These are phyloP conservation scores for Rhizopogon vesiculosus DNA, from an alignment of 768 basidiomycete genomes.

Conservation along the genomic window DNA sequence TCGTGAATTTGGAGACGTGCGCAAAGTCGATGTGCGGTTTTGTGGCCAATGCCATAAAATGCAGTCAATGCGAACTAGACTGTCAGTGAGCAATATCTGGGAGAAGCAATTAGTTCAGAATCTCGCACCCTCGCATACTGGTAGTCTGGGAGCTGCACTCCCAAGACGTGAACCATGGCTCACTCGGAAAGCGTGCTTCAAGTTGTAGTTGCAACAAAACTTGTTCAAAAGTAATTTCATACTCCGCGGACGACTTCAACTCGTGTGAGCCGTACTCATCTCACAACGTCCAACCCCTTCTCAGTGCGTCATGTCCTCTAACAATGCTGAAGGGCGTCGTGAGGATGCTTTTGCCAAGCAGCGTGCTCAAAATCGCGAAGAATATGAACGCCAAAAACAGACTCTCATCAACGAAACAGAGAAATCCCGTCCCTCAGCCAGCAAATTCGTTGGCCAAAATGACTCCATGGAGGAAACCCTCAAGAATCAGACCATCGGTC, in stretches of 20 bases:
- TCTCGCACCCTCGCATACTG: constrained; percentile 67
- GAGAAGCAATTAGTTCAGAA: not conserved
- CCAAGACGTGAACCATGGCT: constrained; percentile 82
- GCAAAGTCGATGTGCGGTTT: constrained; percentile 76
- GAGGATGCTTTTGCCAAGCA: constrained; percentile 85
- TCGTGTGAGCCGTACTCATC: too few species aligned
- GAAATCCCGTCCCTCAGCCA: constrained; percentile 81
- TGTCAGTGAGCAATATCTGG: not conserved
- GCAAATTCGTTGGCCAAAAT: constrained; percentile 90
- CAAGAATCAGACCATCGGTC: constrained; percentile 87
- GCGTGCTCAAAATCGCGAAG: constrained; percentile 73
- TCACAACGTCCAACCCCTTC: too few species aligned
- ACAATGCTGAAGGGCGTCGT: constrained; percentile 78
- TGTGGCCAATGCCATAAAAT: constrained; percentile 84
- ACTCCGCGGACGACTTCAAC: constrained; percentile 16
- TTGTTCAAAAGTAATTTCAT: constrained; percentile 8
- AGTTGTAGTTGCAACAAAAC: not conserved
- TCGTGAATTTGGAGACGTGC: constrained; percentile 92
- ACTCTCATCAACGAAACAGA: constrained; percentile 85
- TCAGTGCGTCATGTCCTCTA: constrained; percentile 55
- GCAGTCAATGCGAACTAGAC: constrained; percentile 80
- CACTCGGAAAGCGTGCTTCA: constrained; percentile 1
- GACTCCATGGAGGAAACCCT: constrained; percentile 93
- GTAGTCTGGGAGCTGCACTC: constrained; percentile 74
- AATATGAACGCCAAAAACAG: constrained; percentile 78